phyloP scores from a whole-genome alignment of 2,329 filamentous ascomycete species.

The Fusarium duplospermum region DNA sequence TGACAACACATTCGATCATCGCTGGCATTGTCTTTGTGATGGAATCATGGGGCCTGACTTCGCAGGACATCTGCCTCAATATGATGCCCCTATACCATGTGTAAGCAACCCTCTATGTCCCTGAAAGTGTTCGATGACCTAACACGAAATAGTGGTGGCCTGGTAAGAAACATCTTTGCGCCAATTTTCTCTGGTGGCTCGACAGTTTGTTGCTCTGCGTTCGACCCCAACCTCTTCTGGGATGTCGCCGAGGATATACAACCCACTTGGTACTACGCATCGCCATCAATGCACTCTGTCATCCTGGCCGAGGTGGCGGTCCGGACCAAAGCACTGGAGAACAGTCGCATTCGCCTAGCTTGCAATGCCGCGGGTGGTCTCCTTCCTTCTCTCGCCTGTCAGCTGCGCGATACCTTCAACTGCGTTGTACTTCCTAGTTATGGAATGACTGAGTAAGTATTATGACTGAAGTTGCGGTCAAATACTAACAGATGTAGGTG shows the following conservation, averaged over 20 bases:
- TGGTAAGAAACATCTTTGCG: conserved; percentile 66
- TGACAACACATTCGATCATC: conserved; percentile 62
- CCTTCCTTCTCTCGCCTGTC: conserved; percentile 61
- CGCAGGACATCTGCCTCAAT: conserved; percentile 63
- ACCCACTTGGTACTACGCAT: conserved; percentile 69
- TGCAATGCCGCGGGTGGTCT: conserved; percentile 67
- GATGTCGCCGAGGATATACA: conserved; percentile 60
- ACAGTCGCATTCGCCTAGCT: conserved; percentile 61
- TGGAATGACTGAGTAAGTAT: conserved; percentile 65
- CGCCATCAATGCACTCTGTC: conserved; percentile 67
- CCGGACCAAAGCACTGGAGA: conserved; percentile 53
- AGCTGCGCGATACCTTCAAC: conserved; percentile 62
- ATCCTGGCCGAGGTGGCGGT: conserved; percentile 60
- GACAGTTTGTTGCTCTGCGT: conserved; percentile 64
- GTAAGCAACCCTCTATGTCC: conserved; percentile 49
- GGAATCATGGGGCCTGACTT: conserved; percentile 62
- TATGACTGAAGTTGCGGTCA: not conserved
- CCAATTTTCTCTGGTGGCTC: conserved; percentile 65
- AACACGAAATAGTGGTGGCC: conserved; percentile 56
- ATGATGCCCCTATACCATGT: conserved; percentile 71
- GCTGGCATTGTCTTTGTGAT: conserved; percentile 64
- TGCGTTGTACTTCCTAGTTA: conserved; percentile 67
- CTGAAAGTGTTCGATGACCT: not conserved
- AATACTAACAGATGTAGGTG: conserved; percentile 49
- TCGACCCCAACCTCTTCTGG: conserved; percentile 68